Evolutionary conservation across 306 rosid genomes (phyloP), one percentile per base, ranked within the genome.

Genomic region (Cyclanthera cordifolia): DNA sequence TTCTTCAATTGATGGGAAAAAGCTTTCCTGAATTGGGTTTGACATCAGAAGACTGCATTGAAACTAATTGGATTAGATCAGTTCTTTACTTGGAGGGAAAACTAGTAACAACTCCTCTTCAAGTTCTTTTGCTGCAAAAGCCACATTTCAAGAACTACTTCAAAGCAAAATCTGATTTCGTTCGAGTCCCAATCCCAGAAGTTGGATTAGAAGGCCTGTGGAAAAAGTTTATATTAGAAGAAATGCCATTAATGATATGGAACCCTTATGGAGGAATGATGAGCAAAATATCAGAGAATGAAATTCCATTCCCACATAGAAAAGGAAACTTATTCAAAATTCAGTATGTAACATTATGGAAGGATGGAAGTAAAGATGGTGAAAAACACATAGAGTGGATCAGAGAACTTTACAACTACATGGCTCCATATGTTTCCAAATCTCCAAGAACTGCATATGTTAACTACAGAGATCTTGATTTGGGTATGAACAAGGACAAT

Each of bases 131-230:
- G 19, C 20, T 88, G 32, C 88, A 86, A 2, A 88, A 83, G 49
- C 58, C 97, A 30, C 74, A 82, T 1, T 86, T 76, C 84, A 86
- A 81, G 77, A 83, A 69, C 73, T 83, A 69, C 79, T 88, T 91
- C 96, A 91, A 88, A 51, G 96, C 97, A 10, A 91, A 91, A 58
- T 85, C 96, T 45, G 97, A 91, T 37, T 91, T 80, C 8, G 91
- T 88, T 3, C 80, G 75, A 4, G 79, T 79, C 20, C 76, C 96
- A 3, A 87, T 91, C 6, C 88, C 97, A 0, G 91, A 82, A 74
- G 20, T 71, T 0, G 90, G 83, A 0, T 75, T 91, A 1, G 77
- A 87, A 54, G 97, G 97, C 4, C 8, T 91, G 2, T 91, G 97
- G 97, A 61, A 77, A 70, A 85, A 83, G 50, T 23, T 91, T 53